Conservation (phyloP, 108 stramenopile genomes). For the Heterococcus sp. region DNA sequence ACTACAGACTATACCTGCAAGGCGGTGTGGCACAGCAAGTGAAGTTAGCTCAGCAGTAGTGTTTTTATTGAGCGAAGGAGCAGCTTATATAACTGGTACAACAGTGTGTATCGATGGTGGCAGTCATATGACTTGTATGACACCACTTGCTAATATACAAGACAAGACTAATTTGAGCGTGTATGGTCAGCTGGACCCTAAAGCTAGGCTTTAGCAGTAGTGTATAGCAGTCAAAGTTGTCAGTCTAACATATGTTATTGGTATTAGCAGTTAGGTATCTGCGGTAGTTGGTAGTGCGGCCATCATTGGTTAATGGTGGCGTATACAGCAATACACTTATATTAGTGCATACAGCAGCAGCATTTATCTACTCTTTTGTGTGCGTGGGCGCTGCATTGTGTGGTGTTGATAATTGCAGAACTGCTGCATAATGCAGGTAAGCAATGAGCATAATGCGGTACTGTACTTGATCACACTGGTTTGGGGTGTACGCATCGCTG, state of each 20-base stretch:
- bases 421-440: no score
- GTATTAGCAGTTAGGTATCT: neutral
- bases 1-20: constrained; percentile 7
- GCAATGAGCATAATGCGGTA: no score
- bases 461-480: no score
- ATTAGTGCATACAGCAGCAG: neutral
- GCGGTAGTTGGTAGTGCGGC: no score
- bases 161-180: neutral
- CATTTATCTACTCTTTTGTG: neutral
- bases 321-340: no score
- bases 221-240: no score
- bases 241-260: neutral
- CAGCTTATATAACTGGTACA: constrained; percentile 12
- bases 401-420: no score
- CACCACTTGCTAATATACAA: constrained; percentile 5
- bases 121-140: neutral
- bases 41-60: constrained; percentile 3
- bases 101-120: constrained; percentile 20
- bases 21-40: constrained; percentile 28
- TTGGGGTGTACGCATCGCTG: no score
- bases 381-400: no score
- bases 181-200: constrained; percentile 1
- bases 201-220: constrained; percentile 1
- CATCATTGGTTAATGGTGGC: no score
- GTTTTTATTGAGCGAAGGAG: constrained; percentile 10